phyloP scores from a whole-genome alignment of 75 land plant genomes.

The Pseudotsuga menziesii region DNA sequence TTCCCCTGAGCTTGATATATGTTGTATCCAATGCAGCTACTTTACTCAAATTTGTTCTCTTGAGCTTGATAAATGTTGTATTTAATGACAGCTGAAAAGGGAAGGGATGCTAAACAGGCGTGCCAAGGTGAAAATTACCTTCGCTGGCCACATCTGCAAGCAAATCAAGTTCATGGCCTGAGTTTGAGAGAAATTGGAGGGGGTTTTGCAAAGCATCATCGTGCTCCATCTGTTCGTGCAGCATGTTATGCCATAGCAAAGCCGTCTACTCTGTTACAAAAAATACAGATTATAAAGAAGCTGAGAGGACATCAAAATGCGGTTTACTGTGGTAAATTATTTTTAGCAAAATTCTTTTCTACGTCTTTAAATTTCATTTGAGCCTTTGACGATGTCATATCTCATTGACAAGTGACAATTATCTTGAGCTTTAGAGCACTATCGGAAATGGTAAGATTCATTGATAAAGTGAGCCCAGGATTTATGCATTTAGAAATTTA shows the following conservation, averaged over 20 bases:
- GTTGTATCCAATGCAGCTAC: not conserved
- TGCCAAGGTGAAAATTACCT: constrained; percentile 37
- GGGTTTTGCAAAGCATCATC: constrained; percentile 85
- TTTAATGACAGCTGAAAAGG: constrained; percentile 52
- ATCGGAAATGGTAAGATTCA: too few relatives aligned
- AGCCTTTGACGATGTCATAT: too few relatives aligned
- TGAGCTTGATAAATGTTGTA: constrained; percentile 5
- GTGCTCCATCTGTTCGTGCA: constrained; percentile 84
- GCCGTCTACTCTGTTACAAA: constrained; percentile 79
- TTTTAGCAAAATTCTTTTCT: not conserved
- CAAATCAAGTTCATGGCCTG: constrained; percentile 86
- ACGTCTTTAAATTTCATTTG: not conserved
- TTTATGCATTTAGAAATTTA: too few relatives aligned
- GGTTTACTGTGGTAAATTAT: constrained; percentile 83
- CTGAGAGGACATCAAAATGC: constrained; percentile 90
- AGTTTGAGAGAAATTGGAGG: constrained; percentile 92
- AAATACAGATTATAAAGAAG: constrained; percentile 80
- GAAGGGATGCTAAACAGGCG: constrained; percentile 20
- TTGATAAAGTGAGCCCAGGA: too few relatives aligned
- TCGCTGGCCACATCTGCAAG: constrained; percentile 95
- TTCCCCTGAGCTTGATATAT: not conserved
- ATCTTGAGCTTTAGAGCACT: too few relatives aligned
- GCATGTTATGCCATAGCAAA: constrained; percentile 93
- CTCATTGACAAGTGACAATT: too few relatives aligned
- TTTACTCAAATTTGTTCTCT: not conserved